Conservation (phyloP, 805 yeast species). For the Metschnikowia cerradonensis region DNA sequence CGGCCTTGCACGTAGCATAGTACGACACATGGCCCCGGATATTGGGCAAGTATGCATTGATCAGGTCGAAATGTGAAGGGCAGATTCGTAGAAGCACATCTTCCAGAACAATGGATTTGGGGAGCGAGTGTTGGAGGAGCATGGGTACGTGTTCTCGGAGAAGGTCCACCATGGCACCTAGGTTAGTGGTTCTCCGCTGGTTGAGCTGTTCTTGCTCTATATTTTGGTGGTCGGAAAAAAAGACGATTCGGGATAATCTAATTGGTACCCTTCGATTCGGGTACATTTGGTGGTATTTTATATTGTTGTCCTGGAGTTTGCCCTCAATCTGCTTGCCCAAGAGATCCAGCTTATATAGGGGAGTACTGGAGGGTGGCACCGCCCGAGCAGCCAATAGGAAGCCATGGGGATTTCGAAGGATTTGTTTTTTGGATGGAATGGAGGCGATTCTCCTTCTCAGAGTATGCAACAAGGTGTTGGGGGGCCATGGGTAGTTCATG, state of each 20-base stretch:
- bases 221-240: background rate
- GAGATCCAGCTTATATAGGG: background rate
- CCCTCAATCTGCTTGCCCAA: too few species aligned
- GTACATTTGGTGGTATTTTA: too few species aligned
- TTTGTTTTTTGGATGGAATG: background rate
- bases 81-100: slow-evolving; percentile 51
- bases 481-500: background rate
- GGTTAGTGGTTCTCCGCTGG: slow-evolving; percentile 42
- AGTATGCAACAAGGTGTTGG: background rate
- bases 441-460: background rate
- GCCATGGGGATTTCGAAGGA: background rate
- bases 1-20: slow-evolving; percentile 51
- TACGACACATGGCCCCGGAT: slow-evolving; percentile 55
- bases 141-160: slow-evolving; percentile 48
- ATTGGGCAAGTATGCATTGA: slow-evolving; percentile 49
- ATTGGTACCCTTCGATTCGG: too few species aligned
- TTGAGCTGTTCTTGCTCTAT: slow-evolving; percentile 1
- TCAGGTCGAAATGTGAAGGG: slow-evolving; percentile 45
- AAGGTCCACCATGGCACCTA: slow-evolving; percentile 51
- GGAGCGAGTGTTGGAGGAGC: slow-evolving; percentile 43
- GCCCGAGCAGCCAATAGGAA: background rate
- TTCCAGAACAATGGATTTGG: slow-evolving; percentile 40
- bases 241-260: background rate
- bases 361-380: background rate
- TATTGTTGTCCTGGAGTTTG: too few species aligned